These are phyloP conservation scores for Talaromyces sp. DNA, from an alignment of 2,329 filamentous ascomycete genomes.

Conservation along the genomic window DNA sequence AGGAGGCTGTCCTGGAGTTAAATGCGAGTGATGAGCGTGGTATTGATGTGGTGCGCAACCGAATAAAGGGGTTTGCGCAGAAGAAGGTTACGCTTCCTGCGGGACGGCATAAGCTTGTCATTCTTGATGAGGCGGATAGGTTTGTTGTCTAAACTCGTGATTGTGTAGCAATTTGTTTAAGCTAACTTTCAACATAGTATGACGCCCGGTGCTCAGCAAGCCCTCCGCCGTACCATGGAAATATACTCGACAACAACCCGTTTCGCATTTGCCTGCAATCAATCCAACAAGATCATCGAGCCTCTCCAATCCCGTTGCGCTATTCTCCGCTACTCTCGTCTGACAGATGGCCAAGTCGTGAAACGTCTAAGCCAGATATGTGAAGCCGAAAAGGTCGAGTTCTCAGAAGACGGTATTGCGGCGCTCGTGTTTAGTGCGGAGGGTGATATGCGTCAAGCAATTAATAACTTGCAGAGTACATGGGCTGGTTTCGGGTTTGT, in stretches of 20 bases:
- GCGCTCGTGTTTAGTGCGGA: constrained; percentile 97
- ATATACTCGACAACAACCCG: constrained; percentile 96
- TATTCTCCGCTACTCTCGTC: constrained; percentile 85
- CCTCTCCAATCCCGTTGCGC: constrained; percentile 96
- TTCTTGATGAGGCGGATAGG: constrained; percentile 95
- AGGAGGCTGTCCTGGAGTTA: constrained; percentile 92
- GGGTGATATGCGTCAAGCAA: constrained; percentile 97
- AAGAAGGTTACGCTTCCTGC: constrained; percentile 95
- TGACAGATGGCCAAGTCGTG: constrained; percentile 90
- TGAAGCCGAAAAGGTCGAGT: constrained; percentile 84
- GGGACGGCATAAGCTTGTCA: constrained; percentile 92
- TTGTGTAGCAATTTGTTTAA: no score
- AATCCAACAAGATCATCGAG: constrained; percentile 99
- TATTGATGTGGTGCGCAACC: constrained; percentile 94
- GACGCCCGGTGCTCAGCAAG: constrained; percentile 95
- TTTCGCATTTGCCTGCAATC: constrained; percentile 97
- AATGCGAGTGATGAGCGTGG: constrained; percentile 96
- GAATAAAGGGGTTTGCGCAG: constrained; percentile 97
- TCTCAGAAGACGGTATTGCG: constrained; percentile 88
- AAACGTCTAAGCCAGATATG: constrained; percentile 89
- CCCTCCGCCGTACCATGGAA: constrained; percentile 93
- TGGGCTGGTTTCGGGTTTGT: constrained; percentile 92
- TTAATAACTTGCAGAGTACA: constrained; percentile 96
- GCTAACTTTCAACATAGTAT: constrained; percentile 54
- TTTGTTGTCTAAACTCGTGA: constrained; percentile 24